Evolutionary conservation across 768 basidiomycete genomes (phyloP), one percentile per base, ranked within the genome.

Genomic region (Collybia mongolica): DNA sequence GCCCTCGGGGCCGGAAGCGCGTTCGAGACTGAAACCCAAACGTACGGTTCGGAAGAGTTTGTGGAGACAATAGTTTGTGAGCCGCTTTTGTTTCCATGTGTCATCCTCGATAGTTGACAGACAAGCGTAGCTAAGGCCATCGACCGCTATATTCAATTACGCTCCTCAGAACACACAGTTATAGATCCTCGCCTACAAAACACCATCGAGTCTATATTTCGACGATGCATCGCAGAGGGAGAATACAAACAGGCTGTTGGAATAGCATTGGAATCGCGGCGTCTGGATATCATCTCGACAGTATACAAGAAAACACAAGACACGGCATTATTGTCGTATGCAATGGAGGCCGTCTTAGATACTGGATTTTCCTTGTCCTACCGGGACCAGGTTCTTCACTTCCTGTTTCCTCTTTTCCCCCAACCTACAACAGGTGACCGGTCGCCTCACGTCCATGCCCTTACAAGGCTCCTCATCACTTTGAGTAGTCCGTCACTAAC

Each of bases 181-280:
- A 80, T 94, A 44, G 96, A 98, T 61, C 70, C 85, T 5, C 83
- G 89, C 39, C 72, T 98, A 41, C 86, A 87, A 66, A 67, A 72
- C 32, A 91, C 97, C 51, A 93, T 98, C 44, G 93, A 98, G 65
- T 80, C 83, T 35, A 97, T 98, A 52, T 90, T 98, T 65, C 71
- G 76, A 22, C 81, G 88, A 28, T 96, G 93, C 61, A 86, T 93
- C 44, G 77, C 84, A 7, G 93, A 96, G 53, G 88, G 88, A 47
- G 94, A 98, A 69, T 91, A 82, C 71, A 93, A 88, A 65, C 93
- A 98, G 91, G 95, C 93, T 7, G 87, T 98, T 55, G 95, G 97
- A 19, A 90, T 99, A 60, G 96, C 96, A 4, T 79, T 99, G 9
- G 95, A 98, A 62, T 86, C 95, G 22, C 87, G 77, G 54, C 85